Conservation (phyloP, 495 filamentous ascomycete genomes). For the Penicillium silybi region DNA sequence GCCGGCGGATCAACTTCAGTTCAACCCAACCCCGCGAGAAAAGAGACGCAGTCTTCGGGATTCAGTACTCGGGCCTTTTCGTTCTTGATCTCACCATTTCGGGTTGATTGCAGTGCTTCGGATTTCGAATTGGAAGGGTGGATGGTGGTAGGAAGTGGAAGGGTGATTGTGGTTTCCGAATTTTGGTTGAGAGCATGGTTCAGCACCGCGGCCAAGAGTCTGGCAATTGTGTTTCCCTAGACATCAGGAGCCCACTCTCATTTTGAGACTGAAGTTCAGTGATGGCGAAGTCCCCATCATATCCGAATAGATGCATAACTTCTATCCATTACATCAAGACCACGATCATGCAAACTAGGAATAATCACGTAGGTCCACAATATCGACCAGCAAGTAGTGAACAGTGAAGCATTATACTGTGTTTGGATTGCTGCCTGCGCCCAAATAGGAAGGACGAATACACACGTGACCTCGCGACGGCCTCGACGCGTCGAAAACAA, state of each 20-base stretch:
- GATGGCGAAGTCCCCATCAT: not conserved
- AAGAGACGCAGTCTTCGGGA: slow-evolving; percentile 10
- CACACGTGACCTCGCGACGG: slow-evolving; percentile 43
- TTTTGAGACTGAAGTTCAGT: not conserved
- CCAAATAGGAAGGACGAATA: slow-evolving; percentile 3
- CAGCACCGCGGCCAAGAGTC: no score
- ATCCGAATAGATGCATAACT: not conserved
- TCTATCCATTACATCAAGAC: not conserved
- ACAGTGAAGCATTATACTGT: not conserved
- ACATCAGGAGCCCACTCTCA: no score
- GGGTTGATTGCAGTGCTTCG: not conserved
- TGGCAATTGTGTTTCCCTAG: not conserved
- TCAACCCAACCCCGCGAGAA: slow-evolving; percentile 13
- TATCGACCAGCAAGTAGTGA: not conserved
- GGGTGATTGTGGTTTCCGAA: no score
- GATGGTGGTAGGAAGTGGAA: not conserved
- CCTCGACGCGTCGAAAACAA: slow-evolving; percentile 32
- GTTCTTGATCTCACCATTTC: not conserved
- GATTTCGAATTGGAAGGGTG: not conserved
- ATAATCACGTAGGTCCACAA: not conserved
- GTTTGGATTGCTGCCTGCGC: slow-evolving; percentile 7
- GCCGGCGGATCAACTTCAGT: slow-evolving; percentile 24
- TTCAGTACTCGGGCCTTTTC: slow-evolving; percentile 14
- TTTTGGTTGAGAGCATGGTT: no score
- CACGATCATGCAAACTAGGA: not conserved